Conservation (phyloP, 1,284 basidiomycete genomes). For the Heliocybe sulcata region DNA sequence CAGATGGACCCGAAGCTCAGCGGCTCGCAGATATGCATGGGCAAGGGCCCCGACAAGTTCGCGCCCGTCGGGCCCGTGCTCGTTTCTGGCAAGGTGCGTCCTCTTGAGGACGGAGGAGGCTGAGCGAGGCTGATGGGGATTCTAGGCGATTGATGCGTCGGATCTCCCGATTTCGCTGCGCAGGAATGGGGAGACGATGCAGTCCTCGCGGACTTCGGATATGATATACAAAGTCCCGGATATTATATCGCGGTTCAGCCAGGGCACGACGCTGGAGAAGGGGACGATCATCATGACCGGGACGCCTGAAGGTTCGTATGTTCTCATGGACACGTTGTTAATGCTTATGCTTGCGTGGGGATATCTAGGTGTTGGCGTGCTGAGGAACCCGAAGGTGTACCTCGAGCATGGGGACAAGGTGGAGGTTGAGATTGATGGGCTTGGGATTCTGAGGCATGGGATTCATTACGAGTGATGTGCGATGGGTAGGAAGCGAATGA, state of each 20-base stretch:
- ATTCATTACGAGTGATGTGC: neutral
- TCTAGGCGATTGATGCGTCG: neutral
- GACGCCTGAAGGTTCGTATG: neutral
- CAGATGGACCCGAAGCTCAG: neutral
- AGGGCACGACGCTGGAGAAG: constrained; percentile 1
- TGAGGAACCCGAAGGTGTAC: neutral
- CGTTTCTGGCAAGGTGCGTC: neutral
- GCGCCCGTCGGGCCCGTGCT: constrained; percentile 1
- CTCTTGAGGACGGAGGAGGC: neutral
- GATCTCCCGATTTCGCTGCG: neutral
- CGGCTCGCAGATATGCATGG: neutral
- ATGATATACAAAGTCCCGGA: neutral
- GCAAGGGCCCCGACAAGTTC: neutral
- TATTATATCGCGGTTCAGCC: neutral
- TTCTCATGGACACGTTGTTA: neutral
- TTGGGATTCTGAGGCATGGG: neutral
- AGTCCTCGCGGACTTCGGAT: neutral
- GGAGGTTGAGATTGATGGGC: neutral
- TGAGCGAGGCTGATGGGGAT: neutral
- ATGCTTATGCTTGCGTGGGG: too few relatives aligned
- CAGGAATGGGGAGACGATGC: neutral
- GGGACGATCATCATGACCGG: constrained; percentile 1
- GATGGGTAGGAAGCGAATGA: too few relatives aligned
- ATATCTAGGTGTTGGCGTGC: neutral
- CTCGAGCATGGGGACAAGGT: neutral